Evolutionary conservation across 1,139 yeast species (phyloP).

Genomic region (Yamadazyma trypodendri): DNA sequence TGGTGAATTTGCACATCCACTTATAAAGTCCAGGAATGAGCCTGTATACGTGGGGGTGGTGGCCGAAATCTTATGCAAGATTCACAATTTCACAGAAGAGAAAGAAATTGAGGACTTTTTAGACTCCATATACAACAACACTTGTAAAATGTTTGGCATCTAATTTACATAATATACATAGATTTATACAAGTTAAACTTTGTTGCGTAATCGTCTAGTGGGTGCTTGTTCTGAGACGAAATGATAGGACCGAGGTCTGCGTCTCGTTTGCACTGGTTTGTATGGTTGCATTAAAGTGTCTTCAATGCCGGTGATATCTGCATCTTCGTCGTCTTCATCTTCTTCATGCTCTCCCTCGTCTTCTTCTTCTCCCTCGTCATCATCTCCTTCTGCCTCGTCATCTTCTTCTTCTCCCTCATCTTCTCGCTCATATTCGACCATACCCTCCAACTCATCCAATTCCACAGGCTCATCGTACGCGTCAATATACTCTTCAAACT

Average conservation of each 20-base stretch:
- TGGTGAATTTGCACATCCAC: slow-evolving; percentile 45
- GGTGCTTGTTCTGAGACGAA: slow-evolving; percentile 7
- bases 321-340: slow-evolving; percentile 11
- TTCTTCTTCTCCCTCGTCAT: slow-evolving; percentile 17
- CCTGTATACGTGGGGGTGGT: slow-evolving; percentile 84
- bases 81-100: slow-evolving; percentile 40
- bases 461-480: slow-evolving; percentile 14
- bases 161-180: slow-evolving; percentile 3
- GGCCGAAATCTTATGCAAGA: slow-evolving; percentile 70
- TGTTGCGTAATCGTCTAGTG: slow-evolving; percentile 8
- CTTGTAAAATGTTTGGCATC: slow-evolving; percentile 54
- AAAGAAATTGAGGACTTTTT: slow-evolving; percentile 52
- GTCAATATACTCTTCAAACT: slow-evolving; percentile 11
- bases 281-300: background rate
- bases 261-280: background rate
- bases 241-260: background rate
- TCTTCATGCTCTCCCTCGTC: too few relatives aligned
- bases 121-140: slow-evolving; percentile 63
- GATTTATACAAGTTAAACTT: slow-evolving; percentile 4
- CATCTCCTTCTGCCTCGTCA: background rate
- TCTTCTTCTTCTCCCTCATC: too few relatives aligned
- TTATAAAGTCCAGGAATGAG: slow-evolving; percentile 85
- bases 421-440: slow-evolving; percentile 15
- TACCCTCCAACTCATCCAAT: slow-evolving; percentile 8
- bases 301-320: background rate